A percentile compares a stretch with the other conserved stretches of the same genome.
These are phyloP conservation scores for Cystobasidium slooffiae DNA, from an alignment of 1,284 basidiomycete genomes.

Conservation along the genomic window DNA sequence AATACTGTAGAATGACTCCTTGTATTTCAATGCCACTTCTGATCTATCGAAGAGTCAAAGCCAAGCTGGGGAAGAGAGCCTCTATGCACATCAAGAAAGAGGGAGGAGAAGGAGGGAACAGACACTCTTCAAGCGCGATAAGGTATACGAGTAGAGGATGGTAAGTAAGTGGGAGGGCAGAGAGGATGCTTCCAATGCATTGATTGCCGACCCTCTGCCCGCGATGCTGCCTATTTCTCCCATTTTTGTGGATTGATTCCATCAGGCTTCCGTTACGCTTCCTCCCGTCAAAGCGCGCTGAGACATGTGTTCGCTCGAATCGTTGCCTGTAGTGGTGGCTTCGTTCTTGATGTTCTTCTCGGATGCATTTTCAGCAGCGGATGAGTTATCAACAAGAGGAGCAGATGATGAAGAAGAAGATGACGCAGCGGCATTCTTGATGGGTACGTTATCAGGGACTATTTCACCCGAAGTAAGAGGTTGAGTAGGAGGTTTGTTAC, in stretches of 20 bases:
- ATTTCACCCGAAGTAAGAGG: constrained; percentile 20
- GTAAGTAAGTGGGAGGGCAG: neutral
- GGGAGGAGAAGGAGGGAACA: neutral
- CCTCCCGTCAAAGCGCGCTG: constrained; percentile 7
- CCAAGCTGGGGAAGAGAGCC: neutral
- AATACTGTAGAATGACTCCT: neutral
- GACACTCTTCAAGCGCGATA: neutral
- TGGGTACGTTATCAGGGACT: constrained; percentile 28
- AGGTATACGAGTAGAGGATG: neutral
- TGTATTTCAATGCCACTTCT: neutral
- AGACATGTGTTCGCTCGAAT: constrained; percentile 20
- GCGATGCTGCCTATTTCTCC: neutral
- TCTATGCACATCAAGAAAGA: neutral
- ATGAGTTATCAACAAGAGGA: constrained; percentile 2
- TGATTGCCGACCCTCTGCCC: neutral
- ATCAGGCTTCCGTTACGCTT: constrained; percentile 20
- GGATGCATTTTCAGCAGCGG: neutral
- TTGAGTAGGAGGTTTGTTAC: constrained; percentile 16
- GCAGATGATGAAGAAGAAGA: neutral
- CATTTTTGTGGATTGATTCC: neutral
- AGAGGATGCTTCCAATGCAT: neutral
- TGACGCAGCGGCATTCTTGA: constrained; percentile 3
- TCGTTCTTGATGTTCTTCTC: constrained; percentile 6
- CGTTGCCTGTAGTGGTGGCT: constrained; percentile 7
- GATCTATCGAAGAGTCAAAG: neutral